Base-by-base conservation (phyloP, 2,329 filamentous ascomycete genomes). In the Neofusicoccum sp. region DNA sequence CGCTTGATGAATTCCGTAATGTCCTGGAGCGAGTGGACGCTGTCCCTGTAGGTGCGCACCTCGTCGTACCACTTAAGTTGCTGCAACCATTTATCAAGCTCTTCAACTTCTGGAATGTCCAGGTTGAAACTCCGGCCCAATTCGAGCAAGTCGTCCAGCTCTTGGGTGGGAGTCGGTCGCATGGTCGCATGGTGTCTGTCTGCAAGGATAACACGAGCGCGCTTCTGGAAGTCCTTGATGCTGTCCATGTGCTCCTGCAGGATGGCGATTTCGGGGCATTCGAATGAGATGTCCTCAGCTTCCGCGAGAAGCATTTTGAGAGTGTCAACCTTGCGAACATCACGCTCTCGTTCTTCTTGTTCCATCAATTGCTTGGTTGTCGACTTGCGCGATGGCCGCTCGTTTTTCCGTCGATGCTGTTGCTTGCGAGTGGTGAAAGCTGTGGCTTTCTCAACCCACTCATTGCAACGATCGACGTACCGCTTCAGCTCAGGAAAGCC, bases 381-480 rank as follows among this genome's bases (percentile, higher is more conserved):
- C 60, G 87, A 84, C 69, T 86, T 88, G 65, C 91, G 89, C 86
- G 89, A 95, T 45, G 85, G 85, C 71, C 91, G 95, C 70, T 97
- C 93, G 74, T 89, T 96, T 77, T 98, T 98, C 63, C 93, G 91
- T 64, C 95, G 89, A 71, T 96, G 96, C 76, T 97, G 93, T 78
- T 97, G 93, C 79, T 99, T 99, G 68, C 95, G 90, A 62, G 95
- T 93, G 70, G 93, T 96, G 79, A 96, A 99, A 72, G 90, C 93
- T 70, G 91, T 95, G 65, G 95, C 95, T 78, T 98, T 93, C 70
- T 98, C 95, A 64, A 97, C 91, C 90, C 96, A 97, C 72, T 96
- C 92, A 75, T 96, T 96, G 80, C 95, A 98, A 70, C 91, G 89
- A 68, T 96, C 92, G 73, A 99, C 95, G 78, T 96, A 99, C 66